Percentiles rank a stretch among this genome's conserved stretches.
Conservation (phyloP, 129 eudicot species). For the Chrysanthemum seticuspe region DNA sequence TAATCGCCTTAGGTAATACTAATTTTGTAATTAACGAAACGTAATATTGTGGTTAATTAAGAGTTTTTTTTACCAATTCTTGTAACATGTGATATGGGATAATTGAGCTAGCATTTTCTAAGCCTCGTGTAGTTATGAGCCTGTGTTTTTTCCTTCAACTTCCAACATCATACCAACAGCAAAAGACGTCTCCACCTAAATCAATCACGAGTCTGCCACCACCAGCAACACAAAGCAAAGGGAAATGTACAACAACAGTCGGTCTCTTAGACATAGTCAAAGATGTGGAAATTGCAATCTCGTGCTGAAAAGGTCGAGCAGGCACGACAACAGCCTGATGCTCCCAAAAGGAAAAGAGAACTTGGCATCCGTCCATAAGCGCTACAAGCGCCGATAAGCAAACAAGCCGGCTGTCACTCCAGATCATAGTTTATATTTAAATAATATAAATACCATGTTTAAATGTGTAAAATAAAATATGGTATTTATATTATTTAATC, state of each 20-base stretch:
- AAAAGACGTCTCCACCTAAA: conserved; percentile 2
- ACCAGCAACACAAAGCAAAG: conserved; percentile 54
- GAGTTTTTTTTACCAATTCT: no score
- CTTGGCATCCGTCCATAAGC: no score
- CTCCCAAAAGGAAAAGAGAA: no score
- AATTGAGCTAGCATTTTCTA: conserved; percentile 30
- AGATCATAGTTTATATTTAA: no score
- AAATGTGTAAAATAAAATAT: background rate
- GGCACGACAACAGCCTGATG: background rate
- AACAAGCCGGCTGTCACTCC: no score
- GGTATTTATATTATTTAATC: conserved; percentile 39
- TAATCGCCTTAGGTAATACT: conserved; percentile 80
- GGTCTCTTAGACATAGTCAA: conserved; percentile 49
- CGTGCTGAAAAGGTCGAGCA: no score
- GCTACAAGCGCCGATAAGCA: no score
- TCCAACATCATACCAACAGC: conserved; percentile 49
- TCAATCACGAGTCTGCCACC: conserved; percentile 52
- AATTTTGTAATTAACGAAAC: no score
- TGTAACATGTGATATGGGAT: conserved; percentile 28
- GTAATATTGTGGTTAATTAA: no score
- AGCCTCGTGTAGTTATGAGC: no score
- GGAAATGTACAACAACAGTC: conserved; percentile 60
- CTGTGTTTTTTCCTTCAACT: conserved; percentile 24
- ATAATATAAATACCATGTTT: no score
- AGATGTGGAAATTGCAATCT: background rate